Conservation (phyloP, 495 filamentous ascomycete species). For the Xylaria acuta region DNA sequence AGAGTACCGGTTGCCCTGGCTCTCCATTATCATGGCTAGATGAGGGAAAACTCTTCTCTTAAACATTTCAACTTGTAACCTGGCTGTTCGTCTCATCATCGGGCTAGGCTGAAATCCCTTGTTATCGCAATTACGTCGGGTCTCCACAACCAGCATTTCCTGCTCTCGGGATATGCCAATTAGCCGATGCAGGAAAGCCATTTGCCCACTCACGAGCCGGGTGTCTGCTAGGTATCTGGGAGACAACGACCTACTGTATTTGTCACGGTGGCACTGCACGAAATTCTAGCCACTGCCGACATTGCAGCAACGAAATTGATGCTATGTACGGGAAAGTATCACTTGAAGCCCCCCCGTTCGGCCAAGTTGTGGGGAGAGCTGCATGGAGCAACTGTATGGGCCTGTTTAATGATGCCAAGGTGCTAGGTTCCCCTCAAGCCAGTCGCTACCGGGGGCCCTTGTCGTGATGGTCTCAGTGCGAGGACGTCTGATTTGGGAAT, state of each 20-base stretch:
- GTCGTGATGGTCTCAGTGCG: neutral
- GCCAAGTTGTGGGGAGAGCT: neutral
- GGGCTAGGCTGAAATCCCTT: neutral
- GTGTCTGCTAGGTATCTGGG: neutral
- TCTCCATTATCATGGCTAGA: neutral
- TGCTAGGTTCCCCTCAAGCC: conserved; percentile 6
- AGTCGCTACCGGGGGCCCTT: neutral
- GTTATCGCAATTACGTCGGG: conserved; percentile 1
- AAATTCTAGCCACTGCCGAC: conserved; percentile 12
- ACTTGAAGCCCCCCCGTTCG: neutral
- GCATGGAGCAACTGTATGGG: neutral
- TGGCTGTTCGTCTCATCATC: neutral
- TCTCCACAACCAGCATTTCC: conserved; percentile 12
- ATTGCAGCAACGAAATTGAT: conserved; percentile 7
- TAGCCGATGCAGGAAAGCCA: conserved; percentile 13
- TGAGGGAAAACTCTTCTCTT: conserved; percentile 8
- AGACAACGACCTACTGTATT: neutral
- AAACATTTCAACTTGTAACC: neutral
- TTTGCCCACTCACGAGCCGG: conserved; percentile 10
- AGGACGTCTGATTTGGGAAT: conserved; percentile 9
- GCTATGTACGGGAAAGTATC: neutral
- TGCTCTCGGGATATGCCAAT: conserved; percentile 13
- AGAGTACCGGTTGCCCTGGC: neutral
- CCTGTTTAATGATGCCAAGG: conserved; percentile 20
- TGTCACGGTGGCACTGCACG: conserved; percentile 16